Evolutionary conservation across 352 stramenopile species (phyloP), one percentile per base, ranked within the genome.

Genomic region (Phytophthora pisi): DNA sequence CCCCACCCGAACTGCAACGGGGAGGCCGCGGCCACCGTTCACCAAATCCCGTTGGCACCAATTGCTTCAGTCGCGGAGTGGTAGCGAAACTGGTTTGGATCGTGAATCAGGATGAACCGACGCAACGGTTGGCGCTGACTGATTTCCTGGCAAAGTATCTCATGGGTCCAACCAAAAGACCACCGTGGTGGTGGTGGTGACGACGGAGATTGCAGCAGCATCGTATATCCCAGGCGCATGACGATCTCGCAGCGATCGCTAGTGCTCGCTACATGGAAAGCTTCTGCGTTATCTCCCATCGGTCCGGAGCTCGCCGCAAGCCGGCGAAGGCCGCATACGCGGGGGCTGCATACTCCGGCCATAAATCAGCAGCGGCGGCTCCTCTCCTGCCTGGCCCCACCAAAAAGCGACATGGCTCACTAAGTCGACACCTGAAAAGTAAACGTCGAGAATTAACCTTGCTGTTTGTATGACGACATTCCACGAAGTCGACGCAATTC

Each of bases 281-380:
- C 56, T 63, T 68, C 24, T 13, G 11, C 15, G 23, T 16, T 36
- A 58, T 61, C 40, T 65, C 47, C 23, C 50, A 46, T 69, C 51
- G 5, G 50, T 70, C 53, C 50, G 55, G 61, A 66, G 43, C 43
- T 30, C 10, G 1, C 54, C 18, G 43, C 50, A 64, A 68, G 28
- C 58, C 36, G 49, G 56, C 66, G 57, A 61, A 56, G 50, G 45
- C 55, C 13, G 24, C 43, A 31, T 24, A 52, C 13, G 31, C 43
- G 45, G 18, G 30, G 45, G 45, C 57, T 52, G 52, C 51, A 51
- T 23, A 23, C 52, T 71, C 66, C 59, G 67, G 56, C 60, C 71
- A 64, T 72, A 78, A 75, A 78, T 78, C 70, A 78, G 61, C 69
- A 56, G 3, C 15, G 55, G 24, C 31, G 64, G 57, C 70, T 74